Conservation (phyloP, 495 filamentous ascomycete species). For the Aspergillus hancockii region DNA sequence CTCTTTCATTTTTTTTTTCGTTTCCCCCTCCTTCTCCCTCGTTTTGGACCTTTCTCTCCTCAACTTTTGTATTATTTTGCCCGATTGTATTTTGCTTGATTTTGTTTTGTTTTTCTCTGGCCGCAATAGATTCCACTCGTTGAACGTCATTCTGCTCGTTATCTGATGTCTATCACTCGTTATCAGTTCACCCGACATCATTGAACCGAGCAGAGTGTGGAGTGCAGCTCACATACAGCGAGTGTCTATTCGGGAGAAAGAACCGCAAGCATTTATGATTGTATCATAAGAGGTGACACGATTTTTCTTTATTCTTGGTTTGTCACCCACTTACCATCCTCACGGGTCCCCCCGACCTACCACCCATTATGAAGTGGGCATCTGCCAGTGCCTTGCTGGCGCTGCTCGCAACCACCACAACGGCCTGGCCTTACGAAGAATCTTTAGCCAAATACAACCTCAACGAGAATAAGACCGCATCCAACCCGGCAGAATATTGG, state of each 20-base stretch:
- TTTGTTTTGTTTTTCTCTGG: neutral
- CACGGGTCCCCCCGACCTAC: neutral
- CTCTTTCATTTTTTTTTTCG: neutral
- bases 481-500: constrained; percentile 59
- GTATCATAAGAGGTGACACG: neutral
- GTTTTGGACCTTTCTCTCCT: constrained; percentile 1
- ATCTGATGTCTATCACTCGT: constrained; percentile 12
- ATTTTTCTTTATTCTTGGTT: neutral
- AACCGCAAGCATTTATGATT: neutral
- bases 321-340: neutral
- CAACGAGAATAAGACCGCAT: constrained; percentile 60
- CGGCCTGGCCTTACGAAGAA: constrained; percentile 55
- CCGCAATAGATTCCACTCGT: constrained; percentile 5
- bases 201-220: neutral
- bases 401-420: constrained; percentile 24
- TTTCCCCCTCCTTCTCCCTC: neutral
- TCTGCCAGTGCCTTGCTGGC: constrained; percentile 20
- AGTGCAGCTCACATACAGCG: neutral
- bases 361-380: constrained; percentile 29
- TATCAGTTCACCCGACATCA: constrained; percentile 7
- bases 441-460: constrained; percentile 56
- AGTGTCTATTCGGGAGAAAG: neutral
- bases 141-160: neutral
- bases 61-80: neutral
- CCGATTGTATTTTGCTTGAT: neutral